Evolutionary conservation across 2,329 filamentous ascomycete genomes (phyloP), one percentile per base, ranked within the genome.

Genomic region (Metarhizium guizhouense): DNA sequence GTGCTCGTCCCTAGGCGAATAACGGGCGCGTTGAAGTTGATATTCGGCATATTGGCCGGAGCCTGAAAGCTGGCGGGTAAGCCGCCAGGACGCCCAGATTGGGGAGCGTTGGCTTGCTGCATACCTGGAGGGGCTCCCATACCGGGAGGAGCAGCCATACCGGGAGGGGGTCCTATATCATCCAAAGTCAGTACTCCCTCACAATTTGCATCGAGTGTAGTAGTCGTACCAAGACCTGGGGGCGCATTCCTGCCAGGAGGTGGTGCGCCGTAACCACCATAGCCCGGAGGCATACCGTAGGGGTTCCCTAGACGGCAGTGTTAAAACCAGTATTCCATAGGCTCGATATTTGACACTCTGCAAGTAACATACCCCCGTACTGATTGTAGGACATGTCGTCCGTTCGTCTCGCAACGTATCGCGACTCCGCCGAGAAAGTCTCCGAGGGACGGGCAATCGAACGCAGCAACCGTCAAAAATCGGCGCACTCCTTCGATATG

Each of bases 11-110:
- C 94, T 49, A 99, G 81, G 55, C 94, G 88, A 67, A 99, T 97
- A 58, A 97, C 91, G 56, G 93, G 92, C 40, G 94, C 94, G 66
- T 89, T 95, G 77, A 97, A 96, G 76, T 99, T 96, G 77, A 99
- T 96, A 70, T 95, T 95, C 53, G 93, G 91, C 81, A 96, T 89
- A 68, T 94, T 96, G 52, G 88, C 78, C 10, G 93, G 92, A 51
- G 90, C 84, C 76, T 95, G 89, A 73, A 96, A 96, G 71, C 85
- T 90, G 57, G 85, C 77, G 59, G 90, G 90, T 61, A 95, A 85
- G 66, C 84, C 85, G 71, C 82, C 88, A 69, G 88, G 88, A 77
- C 88, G 85, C 75, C 86, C 88, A 75, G 88, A 82, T 76, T 89
- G 87, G 64, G 85, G 80, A 68, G 79, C 78, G 71, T 83, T 88